Base-by-base conservation (phyloP, 2,329 filamentous ascomycete genomes). In the Calonectria pteridis region DNA sequence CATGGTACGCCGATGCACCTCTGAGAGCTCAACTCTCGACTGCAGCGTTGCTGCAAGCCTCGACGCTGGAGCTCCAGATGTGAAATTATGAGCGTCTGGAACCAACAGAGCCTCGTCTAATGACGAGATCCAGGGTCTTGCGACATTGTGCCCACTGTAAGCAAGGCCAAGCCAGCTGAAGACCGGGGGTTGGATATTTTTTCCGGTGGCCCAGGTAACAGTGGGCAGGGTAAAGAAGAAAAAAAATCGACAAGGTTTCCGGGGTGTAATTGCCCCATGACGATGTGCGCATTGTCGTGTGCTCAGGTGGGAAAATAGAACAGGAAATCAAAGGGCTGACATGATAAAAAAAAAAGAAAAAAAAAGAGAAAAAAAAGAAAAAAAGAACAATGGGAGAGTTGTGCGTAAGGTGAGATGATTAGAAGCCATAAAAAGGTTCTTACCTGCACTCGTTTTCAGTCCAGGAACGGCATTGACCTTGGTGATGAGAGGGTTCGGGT, bases 381-480 rank as follows among this genome's bases (percentile, higher is more conserved):
- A 26, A 28, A 14, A 46, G 46, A 40, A 31, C 63, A 73, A 35
- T 26, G 46, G 53, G 35, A 13, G 31, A 4, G 37, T 11, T 65
- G 28, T 9, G 49, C 9, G 46, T 59, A 59, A 51, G 62, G 28
- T 68, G 73, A 26, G 28, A 58, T 29, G 35, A 28, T 46, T 55
- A 28, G 29, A 67, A 71, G 16, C 23, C 6, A 20, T 46, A 65
- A 71, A 74, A 69, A 40, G 40, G 65, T 68, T 84, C 90, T 88
- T 83, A 92, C 90, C 90, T 81, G 90, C 88, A 81, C 90, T 91
- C 75, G 89, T 91, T 80, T 88, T 91, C 68, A 92, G 84, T 37
- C 87, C 90, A 3, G 90, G 90, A 51, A 92, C 87, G 50, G 88
- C 85, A 81, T 88, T 91, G 83, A 91, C 87, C 77, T 86, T 87